phyloP scores from a whole-genome alignment of 176 grass and related monocot species.

The Oryza nivara region DNA sequence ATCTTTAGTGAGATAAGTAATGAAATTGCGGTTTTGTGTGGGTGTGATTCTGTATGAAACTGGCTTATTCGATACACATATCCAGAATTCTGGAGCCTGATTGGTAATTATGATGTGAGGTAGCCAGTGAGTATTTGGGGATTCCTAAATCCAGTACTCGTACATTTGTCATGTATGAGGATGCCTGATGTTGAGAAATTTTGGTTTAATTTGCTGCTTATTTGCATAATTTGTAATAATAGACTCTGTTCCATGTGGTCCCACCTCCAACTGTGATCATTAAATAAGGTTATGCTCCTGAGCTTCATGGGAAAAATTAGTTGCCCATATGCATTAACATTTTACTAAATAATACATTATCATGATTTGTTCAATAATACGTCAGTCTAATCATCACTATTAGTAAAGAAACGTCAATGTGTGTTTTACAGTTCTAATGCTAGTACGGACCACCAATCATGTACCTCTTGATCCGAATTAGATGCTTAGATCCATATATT shows the following conservation, averaged over 20 bases:
- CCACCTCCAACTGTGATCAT: not conserved
- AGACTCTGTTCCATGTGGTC: not conserved
- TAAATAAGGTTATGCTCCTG: slow-evolving; percentile 6
- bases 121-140: not conserved
- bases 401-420: not conserved
- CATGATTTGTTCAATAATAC: not conserved
- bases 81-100: not conserved
- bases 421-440: not conserved
- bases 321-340: slow-evolving; percentile 20
- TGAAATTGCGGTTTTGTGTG: not conserved
- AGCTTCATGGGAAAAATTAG: not conserved
- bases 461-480: not conserved
- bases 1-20: not conserved
- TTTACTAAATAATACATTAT: slow-evolving; percentile 8
- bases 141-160: not conserved
- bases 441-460: not conserved
- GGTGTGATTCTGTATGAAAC: not conserved
- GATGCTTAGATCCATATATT: slow-evolving; percentile 5
- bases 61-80: not conserved
- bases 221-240: not conserved
- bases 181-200: not conserved
- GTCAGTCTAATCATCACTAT: not conserved
- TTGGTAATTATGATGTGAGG: not conserved
- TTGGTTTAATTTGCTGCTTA: not conserved
- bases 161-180: not conserved